A percentile compares a stretch with the other conserved stretches of the same genome.
Conservation (phyloP, 2,329 filamentous ascomycete species). For the Colletotrichum spinosum region DNA sequence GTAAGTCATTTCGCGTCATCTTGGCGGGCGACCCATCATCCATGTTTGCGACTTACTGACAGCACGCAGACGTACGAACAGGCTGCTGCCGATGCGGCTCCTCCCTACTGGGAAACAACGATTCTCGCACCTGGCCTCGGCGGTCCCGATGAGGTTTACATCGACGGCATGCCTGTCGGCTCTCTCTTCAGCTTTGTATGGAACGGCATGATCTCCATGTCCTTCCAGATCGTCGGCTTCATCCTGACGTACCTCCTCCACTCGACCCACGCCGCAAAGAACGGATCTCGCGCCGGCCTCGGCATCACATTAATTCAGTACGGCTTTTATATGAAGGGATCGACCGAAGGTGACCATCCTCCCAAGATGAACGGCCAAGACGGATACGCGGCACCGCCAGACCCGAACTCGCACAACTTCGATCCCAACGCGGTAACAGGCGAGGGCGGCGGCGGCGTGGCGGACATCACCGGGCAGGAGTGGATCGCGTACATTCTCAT, state of each 20-base stretch:
- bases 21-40: too few relatives aligned
- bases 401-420: constrained; percentile 93
- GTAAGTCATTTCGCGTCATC: constrained; percentile 67
- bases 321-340: constrained; percentile 89
- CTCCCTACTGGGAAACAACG: constrained; percentile 99
- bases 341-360: constrained; percentile 47
- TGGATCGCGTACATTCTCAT: constrained; percentile 94
- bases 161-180: constrained; percentile 94
- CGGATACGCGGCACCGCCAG: constrained; percentile 76
- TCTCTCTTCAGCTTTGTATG: constrained; percentile 89
- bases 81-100: constrained; percentile 94
- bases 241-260: constrained; percentile 97
- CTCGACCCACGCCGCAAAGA: constrained; percentile 97
- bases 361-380: constrained; percentile 63
- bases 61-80: constrained; percentile 88
- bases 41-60: constrained; percentile 47
- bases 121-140: constrained; percentile 93
- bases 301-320: constrained; percentile 97
- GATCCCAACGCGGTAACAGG: constrained; percentile 76
- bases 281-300: constrained; percentile 92
- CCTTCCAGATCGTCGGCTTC: constrained; percentile 97
- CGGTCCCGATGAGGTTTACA: constrained; percentile 93
- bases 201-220: constrained; percentile 97
- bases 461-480: constrained; percentile 78
- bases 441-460: constrained; percentile 55